phyloP scores from a whole-genome alignment of 148 eudicot species.

The Vaccinium vitisidaea region DNA sequence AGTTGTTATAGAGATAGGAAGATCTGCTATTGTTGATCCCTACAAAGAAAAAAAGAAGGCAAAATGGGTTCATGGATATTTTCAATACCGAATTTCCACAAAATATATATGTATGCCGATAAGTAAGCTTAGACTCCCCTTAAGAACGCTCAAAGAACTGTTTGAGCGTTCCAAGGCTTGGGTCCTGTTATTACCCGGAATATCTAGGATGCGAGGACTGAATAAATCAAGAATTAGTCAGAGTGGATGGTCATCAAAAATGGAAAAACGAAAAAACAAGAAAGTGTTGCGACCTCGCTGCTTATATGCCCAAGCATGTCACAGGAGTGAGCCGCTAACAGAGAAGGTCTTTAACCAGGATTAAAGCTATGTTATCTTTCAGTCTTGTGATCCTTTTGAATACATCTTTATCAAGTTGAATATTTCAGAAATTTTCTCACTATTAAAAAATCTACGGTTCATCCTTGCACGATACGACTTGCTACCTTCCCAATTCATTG shows the following conservation, averaged over 20 bases:
- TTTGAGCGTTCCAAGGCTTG: background rate
- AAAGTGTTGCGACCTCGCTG: background rate
- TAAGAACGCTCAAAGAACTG: background rate
- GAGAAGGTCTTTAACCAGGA: too few species aligned
- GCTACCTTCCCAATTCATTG: background rate
- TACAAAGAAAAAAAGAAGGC: conserved; percentile 8
- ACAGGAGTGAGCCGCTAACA: background rate
- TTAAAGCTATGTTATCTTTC: background rate
- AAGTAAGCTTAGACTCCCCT: background rate
- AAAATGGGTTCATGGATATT: background rate
- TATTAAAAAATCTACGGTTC: background rate
- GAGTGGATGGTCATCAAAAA: background rate
- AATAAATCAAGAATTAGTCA: background rate
- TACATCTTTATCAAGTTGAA: background rate
- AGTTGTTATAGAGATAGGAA: conserved; percentile 35
- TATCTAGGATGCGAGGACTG: background rate
- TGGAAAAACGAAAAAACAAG: background rate
- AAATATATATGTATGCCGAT: background rate
- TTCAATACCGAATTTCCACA: background rate
- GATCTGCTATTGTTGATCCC: conserved; percentile 41
- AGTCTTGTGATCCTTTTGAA: background rate
- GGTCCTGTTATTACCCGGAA: background rate
- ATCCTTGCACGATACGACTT: background rate
- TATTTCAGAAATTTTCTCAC: background rate
- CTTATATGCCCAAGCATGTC: background rate